These are phyloP conservation scores for Colletotrichum horii DNA, from an alignment of 2,329 filamentous ascomycete genomes.

Conservation along the genomic window DNA sequence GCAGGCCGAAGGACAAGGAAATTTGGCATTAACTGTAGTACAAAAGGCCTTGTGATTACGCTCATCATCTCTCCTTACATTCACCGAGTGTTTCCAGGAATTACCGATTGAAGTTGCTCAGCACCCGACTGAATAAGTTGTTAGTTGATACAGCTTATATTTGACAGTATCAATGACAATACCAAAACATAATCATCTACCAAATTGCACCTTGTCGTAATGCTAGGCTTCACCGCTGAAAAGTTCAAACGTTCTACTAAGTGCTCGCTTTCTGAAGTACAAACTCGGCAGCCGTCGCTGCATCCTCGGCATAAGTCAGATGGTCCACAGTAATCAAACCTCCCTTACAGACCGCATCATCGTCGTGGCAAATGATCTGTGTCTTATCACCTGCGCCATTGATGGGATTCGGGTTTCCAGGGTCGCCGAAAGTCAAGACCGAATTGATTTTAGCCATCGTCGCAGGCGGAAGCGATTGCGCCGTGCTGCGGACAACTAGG, in stretches of 20 bases:
- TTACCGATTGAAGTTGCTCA: too few relatives aligned
- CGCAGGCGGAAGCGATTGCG: constrained; percentile 22
- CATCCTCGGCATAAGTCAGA: constrained; percentile 31
- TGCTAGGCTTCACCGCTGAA: background rate
- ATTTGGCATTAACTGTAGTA: too few relatives aligned
- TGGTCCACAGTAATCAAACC: constrained; percentile 32
- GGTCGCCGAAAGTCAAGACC: constrained; percentile 35
- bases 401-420: constrained; percentile 23
- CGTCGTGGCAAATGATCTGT: constrained; percentile 26
- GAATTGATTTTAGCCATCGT: constrained; percentile 30
- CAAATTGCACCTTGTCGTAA: background rate
- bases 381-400: constrained; percentile 23
- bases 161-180: too few relatives aligned
- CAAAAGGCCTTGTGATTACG: too few relatives aligned
- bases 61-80: too few relatives aligned
- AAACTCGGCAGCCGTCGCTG: constrained; percentile 26
- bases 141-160: too few relatives aligned
- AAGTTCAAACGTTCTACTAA: background rate
- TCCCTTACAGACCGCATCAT: constrained; percentile 31
- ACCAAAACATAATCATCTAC: background rate
- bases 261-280: constrained; percentile 6
- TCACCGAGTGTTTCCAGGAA: too few relatives aligned
- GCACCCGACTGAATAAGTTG: too few relatives aligned
- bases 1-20: too few relatives aligned
- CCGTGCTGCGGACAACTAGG: constrained; percentile 30